Evolutionary conservation across 1,139 yeast species (phyloP), one percentile per base, ranked within the genome.

Genomic region (Torulaspora pretoriensis): DNA sequence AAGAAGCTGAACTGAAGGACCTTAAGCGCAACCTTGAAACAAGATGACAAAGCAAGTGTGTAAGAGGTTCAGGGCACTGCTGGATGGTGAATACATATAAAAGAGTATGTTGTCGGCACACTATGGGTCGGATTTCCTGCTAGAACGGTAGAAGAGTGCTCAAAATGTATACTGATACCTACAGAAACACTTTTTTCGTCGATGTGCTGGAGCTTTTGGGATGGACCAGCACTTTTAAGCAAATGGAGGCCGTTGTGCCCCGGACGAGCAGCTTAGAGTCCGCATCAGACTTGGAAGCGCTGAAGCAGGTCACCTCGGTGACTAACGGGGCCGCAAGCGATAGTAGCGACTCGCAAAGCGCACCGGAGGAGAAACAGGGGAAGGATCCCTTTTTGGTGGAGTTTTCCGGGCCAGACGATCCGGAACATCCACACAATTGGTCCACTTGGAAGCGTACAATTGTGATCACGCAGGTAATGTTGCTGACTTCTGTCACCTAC

Each of bases 351-450:
- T 26, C 34, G n/a, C 42, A 34, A 8, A 40, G 19, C 10, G 22
- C 32, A 7, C 38, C 31, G 22, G 24, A 40, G 13, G 27, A 30
- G 42, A 12, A 8, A 23, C 14, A 31, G 6, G 48, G 28, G 8
- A 44, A 43, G 40, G 54, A 50, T 33, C 52, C 52, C 3, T 50
- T 51, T 39, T 35, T 51, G 19, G 52, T 51, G 7, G 53, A 45
- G 17, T 50, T 45, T 43, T 35, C 38, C 4, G 52, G 50, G 3
- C 45, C 48, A 10, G 71, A 73, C 45, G 83, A 79, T 54, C 79
- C 80, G 0, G 80, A 73, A 40, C 73, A 78, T 55, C 85, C 85
- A 1, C 61, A 64, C 34, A 80, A 80, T 56, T 80, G 83, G 82
- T 68, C 78, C 1, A 24, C 57, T 1, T 31, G 45, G 17, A 64